These are phyloP conservation scores for Chaetomidium leptoderma DNA, from an alignment of 495 filamentous ascomycete species.

Conservation along the genomic window DNA sequence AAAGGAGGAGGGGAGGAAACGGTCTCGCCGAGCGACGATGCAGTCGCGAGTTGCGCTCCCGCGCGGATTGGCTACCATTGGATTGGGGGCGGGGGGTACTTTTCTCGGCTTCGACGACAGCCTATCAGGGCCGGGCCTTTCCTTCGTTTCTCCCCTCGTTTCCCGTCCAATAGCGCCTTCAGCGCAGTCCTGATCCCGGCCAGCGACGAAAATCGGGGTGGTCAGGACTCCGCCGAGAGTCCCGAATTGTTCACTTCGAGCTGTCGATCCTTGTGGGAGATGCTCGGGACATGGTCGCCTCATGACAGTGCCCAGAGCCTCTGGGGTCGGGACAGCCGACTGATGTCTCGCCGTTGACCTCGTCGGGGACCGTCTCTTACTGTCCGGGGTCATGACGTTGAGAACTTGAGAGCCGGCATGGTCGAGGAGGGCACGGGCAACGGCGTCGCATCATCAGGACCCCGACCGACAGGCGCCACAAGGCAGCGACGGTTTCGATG, in stretches of 20 bases:
- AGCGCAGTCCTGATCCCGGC: not conserved
- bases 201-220: conserved; percentile 6
- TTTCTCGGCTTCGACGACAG: not conserved
- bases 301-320: too few species aligned
- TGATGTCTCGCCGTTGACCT: not conserved
- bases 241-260: not conserved
- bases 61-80: conserved; percentile 1
- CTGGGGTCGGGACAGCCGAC: too few species aligned
- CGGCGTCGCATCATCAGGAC: not conserved
- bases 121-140: conserved; percentile 1
- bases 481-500: conserved; percentile 12
- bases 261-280: not conserved
- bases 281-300: too few species aligned
- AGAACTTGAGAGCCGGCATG: too few species aligned
- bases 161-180: conserved; percentile 13
- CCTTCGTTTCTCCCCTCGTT: too few species aligned
- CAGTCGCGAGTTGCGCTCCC: conserved; percentile 1
- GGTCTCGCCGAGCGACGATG: not conserved
- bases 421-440: too few species aligned
- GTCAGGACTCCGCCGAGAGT: not conserved
- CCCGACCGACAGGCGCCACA: not conserved
- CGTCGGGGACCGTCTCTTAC: not conserved
- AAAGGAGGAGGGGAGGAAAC: not conserved
- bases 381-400: not conserved
- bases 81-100: not conserved